A percentile compares a stretch with the other conserved stretches of the same genome.
These are phyloP conservation scores for Suhomyces atakaporum DNA, from an alignment of 1,139 yeast genomes.

Conservation along the genomic window DNA sequence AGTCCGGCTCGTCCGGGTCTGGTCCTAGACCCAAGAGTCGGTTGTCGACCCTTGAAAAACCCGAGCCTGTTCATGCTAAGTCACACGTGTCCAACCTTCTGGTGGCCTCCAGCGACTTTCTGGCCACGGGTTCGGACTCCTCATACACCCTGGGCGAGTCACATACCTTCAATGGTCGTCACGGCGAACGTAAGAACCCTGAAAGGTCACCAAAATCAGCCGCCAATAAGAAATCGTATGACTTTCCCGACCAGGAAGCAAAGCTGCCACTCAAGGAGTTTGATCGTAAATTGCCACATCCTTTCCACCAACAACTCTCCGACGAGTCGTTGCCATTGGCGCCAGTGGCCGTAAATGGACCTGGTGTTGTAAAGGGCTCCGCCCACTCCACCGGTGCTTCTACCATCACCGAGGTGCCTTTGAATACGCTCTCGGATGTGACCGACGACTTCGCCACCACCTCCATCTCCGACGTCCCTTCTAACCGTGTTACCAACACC, in stretches of 20 bases:
- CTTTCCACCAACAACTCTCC: conserved; percentile 8
- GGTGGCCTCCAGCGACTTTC: conserved; percentile 37
- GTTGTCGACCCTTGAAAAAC: conserved; percentile 13
- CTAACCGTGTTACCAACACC: neutral
- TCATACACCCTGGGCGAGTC: conserved; percentile 36
- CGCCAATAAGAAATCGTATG: conserved; percentile 3
- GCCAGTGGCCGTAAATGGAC: neutral
- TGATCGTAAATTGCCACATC: conserved; percentile 12
- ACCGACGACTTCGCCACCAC: too few relatives aligned
- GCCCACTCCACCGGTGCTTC: neutral
- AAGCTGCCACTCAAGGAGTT: conserved; percentile 9
- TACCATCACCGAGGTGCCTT: neutral
- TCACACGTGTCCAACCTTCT: conserved; percentile 22
- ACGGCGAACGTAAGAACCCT: conserved; percentile 1
- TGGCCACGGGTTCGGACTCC: conserved; percentile 35
- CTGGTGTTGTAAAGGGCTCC: neutral
- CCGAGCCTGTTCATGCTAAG: conserved; percentile 15
- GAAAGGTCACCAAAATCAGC: conserved; percentile 1
- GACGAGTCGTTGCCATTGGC: conserved; percentile 9
- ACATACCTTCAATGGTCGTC: conserved; percentile 11
- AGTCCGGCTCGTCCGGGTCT: conserved; percentile 3
- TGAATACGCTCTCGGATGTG: neutral
- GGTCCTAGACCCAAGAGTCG: conserved; percentile 5
- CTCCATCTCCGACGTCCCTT: neutral
- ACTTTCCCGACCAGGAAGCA: conserved; percentile 6